These are phyloP conservation scores for Skeletonema marinoi DNA, from an alignment of 108 stramenopile species.

Conservation along the genomic window DNA sequence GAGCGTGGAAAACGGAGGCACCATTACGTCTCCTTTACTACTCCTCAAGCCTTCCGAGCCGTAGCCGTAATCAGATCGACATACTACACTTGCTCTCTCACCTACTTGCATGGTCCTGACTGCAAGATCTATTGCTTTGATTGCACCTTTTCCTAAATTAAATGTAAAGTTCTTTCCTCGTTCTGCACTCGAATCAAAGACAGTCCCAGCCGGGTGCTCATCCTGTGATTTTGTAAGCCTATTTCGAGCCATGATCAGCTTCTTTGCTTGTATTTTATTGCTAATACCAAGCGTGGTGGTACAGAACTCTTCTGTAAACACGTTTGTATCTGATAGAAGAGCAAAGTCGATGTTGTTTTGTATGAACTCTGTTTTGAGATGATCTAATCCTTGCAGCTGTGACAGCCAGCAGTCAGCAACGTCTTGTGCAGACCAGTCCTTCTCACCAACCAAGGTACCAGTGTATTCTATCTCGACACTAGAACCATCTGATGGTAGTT, in stretches of 20 bases:
- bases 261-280: constrained; percentile 66
- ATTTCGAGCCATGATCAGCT: constrained; percentile 65
- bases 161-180: constrained; percentile 37
- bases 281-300: constrained; percentile 28
- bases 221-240: constrained; percentile 31
- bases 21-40: constrained; percentile 52
- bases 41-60: constrained; percentile 60
- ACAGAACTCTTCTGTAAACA: constrained; percentile 64
- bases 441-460: constrained; percentile 27
- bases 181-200: constrained; percentile 55
- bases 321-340: constrained; percentile 37
- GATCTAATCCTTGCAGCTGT: constrained; percentile 55
- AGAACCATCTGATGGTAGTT: constrained; percentile 21
- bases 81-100: constrained; percentile 35
- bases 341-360: constrained; percentile 45
- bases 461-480: constrained; percentile 36
- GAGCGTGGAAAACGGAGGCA: constrained; percentile 67
- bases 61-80: constrained; percentile 70
- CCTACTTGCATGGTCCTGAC: constrained; percentile 54
- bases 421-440: constrained; percentile 50
- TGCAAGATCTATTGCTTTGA: constrained; percentile 49
- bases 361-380: constrained; percentile 23
- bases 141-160: constrained; percentile 35
- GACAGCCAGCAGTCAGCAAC: constrained; percentile 64
- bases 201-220: constrained; percentile 42